These are phyloP conservation scores for Sonneratia caseolaris DNA, from an alignment of 345 rosid species.

Conservation along the genomic window DNA sequence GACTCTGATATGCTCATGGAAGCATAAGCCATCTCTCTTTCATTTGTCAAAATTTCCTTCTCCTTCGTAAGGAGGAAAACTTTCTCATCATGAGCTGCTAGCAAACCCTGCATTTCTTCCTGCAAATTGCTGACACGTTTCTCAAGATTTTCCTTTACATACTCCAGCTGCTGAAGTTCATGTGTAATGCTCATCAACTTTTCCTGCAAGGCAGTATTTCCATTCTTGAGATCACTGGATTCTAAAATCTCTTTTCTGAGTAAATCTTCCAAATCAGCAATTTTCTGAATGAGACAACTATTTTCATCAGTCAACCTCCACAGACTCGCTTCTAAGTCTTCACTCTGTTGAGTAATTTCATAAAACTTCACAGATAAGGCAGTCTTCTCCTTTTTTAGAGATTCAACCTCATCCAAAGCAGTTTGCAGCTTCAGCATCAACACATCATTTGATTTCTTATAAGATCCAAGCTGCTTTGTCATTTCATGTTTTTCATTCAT, in stretches of 20 bases:
- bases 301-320: constrained; percentile 45
- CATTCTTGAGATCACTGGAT: constrained; percentile 37
- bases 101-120: background rate
- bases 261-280: constrained; percentile 32
- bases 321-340: constrained; percentile 45
- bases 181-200: constrained; percentile 33
- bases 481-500: constrained; percentile 42
- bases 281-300: constrained; percentile 48
- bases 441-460: constrained; percentile 49
- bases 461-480: constrained; percentile 53
- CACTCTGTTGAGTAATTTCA: constrained; percentile 38
- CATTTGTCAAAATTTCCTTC: background rate
- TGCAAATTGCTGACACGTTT: background rate
- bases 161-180: constrained; percentile 32
- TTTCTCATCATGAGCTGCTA: background rate
- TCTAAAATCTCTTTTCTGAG: constrained; percentile 51
- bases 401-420: constrained; percentile 53
- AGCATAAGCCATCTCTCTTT: background rate
- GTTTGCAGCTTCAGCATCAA: constrained; percentile 54
- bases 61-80: background rate
- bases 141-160: background rate
- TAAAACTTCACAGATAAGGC: constrained; percentile 43
- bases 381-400: constrained; percentile 48
- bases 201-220: constrained; percentile 38
- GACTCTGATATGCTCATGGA: constrained; percentile 6